Conservation (phyloP, 1,284 basidiomycete species). For the Boletus smithii region DNA sequence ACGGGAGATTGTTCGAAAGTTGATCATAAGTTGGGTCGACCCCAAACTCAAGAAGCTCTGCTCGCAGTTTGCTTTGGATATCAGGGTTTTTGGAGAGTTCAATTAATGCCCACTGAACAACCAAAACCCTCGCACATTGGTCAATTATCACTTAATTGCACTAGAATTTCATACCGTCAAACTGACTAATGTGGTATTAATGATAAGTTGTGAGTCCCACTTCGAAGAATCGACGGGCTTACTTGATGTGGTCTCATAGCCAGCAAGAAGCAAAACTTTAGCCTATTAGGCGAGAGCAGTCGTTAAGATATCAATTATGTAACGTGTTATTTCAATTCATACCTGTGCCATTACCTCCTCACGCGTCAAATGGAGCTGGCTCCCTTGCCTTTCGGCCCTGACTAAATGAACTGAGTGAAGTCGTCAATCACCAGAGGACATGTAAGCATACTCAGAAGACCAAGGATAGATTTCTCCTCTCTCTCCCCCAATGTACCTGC, state of each 20-base stretch:
- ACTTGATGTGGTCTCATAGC: constrained; percentile 33
- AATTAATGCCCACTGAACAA: constrained; percentile 31
- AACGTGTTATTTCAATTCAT: neutral
- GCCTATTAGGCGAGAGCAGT: constrained; percentile 18
- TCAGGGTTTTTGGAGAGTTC: constrained; percentile 26
- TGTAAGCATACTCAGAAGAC: constrained; percentile 16
- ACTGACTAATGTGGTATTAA: constrained; percentile 14
- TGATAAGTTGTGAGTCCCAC: no score
- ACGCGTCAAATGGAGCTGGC: constrained; percentile 13
- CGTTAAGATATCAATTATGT: neutral
- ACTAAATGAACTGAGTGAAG: constrained; percentile 11
- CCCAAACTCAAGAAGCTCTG: constrained; percentile 25
- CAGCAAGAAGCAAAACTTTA: constrained; percentile 31
- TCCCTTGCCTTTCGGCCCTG: constrained; percentile 11
- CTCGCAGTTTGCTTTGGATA: constrained; percentile 27
- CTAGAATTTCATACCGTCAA: constrained; percentile 16
- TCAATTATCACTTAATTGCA: neutral
- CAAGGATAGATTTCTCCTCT: constrained; percentile 50
- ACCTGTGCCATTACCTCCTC: constrained; percentile 26
- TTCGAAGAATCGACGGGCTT: constrained; percentile 1
- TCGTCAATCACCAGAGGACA: neutral
- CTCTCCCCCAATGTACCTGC: constrained; percentile 28
- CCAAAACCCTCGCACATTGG: neutral
- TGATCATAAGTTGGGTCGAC: constrained; percentile 29
- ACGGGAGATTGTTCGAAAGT: constrained; percentile 23